These are phyloP conservation scores for Cyclocybe cylindracea DNA, from an alignment of 768 basidiomycete genomes.

Conservation along the genomic window DNA sequence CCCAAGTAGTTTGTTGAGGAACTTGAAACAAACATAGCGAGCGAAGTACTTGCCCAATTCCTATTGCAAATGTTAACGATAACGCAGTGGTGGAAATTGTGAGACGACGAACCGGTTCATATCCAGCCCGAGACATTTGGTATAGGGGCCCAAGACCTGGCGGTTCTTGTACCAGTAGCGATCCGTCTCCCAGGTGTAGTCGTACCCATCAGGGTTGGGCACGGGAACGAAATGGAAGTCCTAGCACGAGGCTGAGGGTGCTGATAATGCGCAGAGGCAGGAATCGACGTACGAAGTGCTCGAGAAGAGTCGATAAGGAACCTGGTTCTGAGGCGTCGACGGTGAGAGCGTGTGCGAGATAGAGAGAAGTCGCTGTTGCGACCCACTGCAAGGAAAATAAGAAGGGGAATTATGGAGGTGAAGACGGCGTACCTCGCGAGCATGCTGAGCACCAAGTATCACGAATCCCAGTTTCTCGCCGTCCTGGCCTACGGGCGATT, in stretches of 20 bases:
- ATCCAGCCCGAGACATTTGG: conserved; percentile 69
- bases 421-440: conserved; percentile 9
- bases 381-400: conserved; percentile 61
- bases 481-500: conserved; percentile 10
- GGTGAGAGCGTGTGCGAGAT: conserved; percentile 71
- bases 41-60: conserved; percentile 53
- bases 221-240: conserved; percentile 70
- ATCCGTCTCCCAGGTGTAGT: conserved; percentile 70
- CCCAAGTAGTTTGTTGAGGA: conserved; percentile 1
- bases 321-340: conserved; percentile 45
- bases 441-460: conserved; percentile 47
- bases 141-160: conserved; percentile 46
- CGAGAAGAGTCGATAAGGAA: conserved; percentile 50
- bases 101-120: conserved; percentile 60
- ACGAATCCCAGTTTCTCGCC: conserved; percentile 57
- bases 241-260: conserved; percentile 22
- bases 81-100: neutral
- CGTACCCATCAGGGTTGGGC: conserved; percentile 75
- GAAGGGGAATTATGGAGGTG: neutral
- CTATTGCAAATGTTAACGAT: conserved; percentile 28
- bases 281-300: conserved; percentile 45
- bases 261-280: neutral
- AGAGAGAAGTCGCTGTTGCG: conserved; percentile 70
- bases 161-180: conserved; percentile 82
- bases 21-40: neutral